Evolutionary conservation across 2,329 filamentous ascomycete species (phyloP), one percentile per base, ranked within the genome.

Genomic region (Cladophialophora exuberans): DNA sequence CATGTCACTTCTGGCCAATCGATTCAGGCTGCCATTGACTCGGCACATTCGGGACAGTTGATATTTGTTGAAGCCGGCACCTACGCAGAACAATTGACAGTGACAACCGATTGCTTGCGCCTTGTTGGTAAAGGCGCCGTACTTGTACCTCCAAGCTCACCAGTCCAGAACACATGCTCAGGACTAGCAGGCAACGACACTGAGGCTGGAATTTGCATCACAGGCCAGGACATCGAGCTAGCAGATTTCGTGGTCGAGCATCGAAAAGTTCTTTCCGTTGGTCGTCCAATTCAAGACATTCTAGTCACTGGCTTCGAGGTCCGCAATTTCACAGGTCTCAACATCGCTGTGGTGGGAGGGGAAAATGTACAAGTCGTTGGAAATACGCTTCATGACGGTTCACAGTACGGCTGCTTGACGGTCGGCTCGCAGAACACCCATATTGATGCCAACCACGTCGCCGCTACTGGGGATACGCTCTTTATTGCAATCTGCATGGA

Each of bases 401-500:
- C 30, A 5, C 25, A 44, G 42, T 61, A 61, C 35, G 58, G 58
- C 13, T 38, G 30, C 33, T 44, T 61, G 26, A 49, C 55, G 10
- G 55, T 53, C 20, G 58, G 58, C 20, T 61, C 55, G 0, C 44
- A 22, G 30, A 49, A 48, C 25, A 50, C 55, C 6, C 25, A 28
- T 3, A 46, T 59, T 26, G 43, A 56, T 31, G 35, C 43, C 38
- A 61, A 61, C 35, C 50, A 15, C n/a, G 45, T 61, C n/a, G 30
- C 47, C 11, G 43, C 52, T 15, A 52, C 42, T 4, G 43, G 15
- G 3, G 43, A 44, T 11, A 9, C 54, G 15, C 17, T 41, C 2
- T 61, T 53, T 39, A 61, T 61, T 36, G 52, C 28, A n/a, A 54
- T 61, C 43, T 61, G 58, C 42, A 54, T 52, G 47, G 56, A 61